phyloP scores from a whole-genome alignment of 495 filamentous ascomycete species.

The Aspergillus mulundensis region DNA sequence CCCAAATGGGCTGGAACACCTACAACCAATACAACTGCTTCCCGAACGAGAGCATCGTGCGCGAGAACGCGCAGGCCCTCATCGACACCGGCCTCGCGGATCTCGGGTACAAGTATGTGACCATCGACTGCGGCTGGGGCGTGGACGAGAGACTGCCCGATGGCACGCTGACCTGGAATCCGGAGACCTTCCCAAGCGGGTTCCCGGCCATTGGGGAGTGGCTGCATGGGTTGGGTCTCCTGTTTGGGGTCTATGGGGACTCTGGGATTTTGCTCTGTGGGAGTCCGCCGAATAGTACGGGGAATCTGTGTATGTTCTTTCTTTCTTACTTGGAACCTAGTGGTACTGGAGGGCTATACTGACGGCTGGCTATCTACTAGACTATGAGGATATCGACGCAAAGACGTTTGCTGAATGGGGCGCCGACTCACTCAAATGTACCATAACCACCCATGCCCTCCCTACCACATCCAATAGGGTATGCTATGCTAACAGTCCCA shows the following conservation, averaged over 20 bases:
- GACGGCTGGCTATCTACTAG: no score
- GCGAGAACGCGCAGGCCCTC: slow-evolving; percentile 51
- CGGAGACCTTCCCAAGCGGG: slow-evolving; percentile 46
- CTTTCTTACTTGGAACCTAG: not conserved
- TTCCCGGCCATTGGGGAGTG: slow-evolving; percentile 47
- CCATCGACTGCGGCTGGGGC: slow-evolving; percentile 56
- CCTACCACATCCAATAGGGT: not conserved
- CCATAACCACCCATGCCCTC: no score
- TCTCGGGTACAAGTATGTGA: slow-evolving; percentile 53
- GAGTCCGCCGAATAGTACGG: slow-evolving; percentile 24
- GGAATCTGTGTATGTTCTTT: slow-evolving; percentile 25
- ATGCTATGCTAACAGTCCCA: slow-evolving; percentile 1
- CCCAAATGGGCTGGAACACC: slow-evolving; percentile 49
- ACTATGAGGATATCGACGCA: slow-evolving; percentile 44
- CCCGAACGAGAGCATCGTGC: slow-evolving; percentile 45
- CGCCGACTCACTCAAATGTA: slow-evolving; percentile 44
- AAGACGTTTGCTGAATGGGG: slow-evolving; percentile 41
- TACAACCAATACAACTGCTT: slow-evolving; percentile 53
- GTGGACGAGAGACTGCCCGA: slow-evolving; percentile 37
- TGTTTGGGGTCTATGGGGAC: slow-evolving; percentile 56
- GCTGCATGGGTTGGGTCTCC: slow-evolving; percentile 44
- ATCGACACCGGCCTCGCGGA: slow-evolving; percentile 47
- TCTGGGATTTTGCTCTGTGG: slow-evolving; percentile 37
- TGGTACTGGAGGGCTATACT: not conserved
- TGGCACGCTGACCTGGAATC: slow-evolving; percentile 51